These are phyloP conservation scores for Curvularia spicifera DNA, from an alignment of 2,329 filamentous ascomycete genomes.

Conservation along the genomic window DNA sequence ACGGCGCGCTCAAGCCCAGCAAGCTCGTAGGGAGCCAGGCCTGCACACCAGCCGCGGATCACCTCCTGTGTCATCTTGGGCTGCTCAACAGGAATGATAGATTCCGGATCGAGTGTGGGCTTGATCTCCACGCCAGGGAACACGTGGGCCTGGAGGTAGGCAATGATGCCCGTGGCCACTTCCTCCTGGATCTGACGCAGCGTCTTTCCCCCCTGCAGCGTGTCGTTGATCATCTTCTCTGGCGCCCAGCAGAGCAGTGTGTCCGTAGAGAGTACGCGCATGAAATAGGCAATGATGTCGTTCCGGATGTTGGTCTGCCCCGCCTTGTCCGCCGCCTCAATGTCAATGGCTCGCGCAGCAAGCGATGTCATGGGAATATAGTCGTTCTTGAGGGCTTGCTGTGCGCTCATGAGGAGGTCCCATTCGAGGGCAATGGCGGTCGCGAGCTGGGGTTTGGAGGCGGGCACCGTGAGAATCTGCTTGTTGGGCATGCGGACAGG, in stretches of 20 bases:
- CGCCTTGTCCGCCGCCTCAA: slow-evolving; percentile 69
- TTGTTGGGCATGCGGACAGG: slow-evolving; percentile 81
- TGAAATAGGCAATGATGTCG: slow-evolving; percentile 69
- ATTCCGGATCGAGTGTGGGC: slow-evolving; percentile 79
- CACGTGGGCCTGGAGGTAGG: slow-evolving; percentile 71
- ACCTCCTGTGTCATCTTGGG: slow-evolving; percentile 75
- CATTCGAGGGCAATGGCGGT: slow-evolving; percentile 89
- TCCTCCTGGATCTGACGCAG: slow-evolving; percentile 76
- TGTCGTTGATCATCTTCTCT: slow-evolving; percentile 57
- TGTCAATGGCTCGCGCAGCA: slow-evolving; percentile 81
- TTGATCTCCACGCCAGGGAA: slow-evolving; percentile 84
- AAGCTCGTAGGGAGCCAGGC: slow-evolving; percentile 78
- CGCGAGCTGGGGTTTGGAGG: slow-evolving; percentile 79
- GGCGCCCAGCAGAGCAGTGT: slow-evolving; percentile 90
- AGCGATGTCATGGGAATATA: slow-evolving; percentile 90
- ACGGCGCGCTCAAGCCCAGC: slow-evolving; percentile 84
- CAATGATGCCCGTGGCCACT: slow-evolving; percentile 72
- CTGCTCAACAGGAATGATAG: slow-evolving; percentile 78
- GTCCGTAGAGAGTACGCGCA: slow-evolving; percentile 92
- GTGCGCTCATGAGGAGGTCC: slow-evolving; percentile 81
- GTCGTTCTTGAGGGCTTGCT: slow-evolving; percentile 85
- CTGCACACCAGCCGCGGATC: slow-evolving; percentile 76
- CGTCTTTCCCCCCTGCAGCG: slow-evolving; percentile 54
- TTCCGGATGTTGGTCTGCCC: slow-evolving; percentile 63
- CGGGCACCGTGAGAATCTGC: slow-evolving; percentile 72